Evolutionary conservation across 2,329 filamentous ascomycete genomes (phyloP), one percentile per base, ranked within the genome.

Genomic region (Ophiostoma sp.): DNA sequence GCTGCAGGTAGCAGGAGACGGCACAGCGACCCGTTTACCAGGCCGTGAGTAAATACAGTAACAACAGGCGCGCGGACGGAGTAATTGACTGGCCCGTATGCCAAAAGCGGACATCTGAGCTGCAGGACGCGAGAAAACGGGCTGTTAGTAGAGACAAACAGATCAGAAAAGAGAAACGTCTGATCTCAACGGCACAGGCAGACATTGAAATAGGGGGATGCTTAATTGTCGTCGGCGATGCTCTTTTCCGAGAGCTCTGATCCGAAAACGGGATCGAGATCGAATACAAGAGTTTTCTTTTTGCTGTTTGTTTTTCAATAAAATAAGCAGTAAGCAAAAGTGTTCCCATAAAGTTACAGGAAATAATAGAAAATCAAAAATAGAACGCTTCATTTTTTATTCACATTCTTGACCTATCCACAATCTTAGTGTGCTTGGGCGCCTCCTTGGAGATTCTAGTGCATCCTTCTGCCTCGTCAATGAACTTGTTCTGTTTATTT

Each of bases 1-100:
- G 36, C n/a, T 45, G 22, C 61, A 66, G n/a, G 36, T 17, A 5
- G 39, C 25, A 64, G 61, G 57, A 31, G 36, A 66, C 61, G 61
- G 59, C 61, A 66, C 61, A 45, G 36, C 61, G 15, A 45, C 61
- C 61, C 61, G 61, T 66, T 45, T 66, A 66, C 61, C 61, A 45
- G 61, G 61, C 61, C 61, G 28, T n/a, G 39, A 63, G 25, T 5
- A 28, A 31, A 15, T 36, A 61, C 7, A 42, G 39, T 15, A 31
- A 61, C 55, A 33, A n/a, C 19, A 2, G 55, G 59, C 59, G 33
- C 33, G 25, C 39, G 63, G 19, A 19, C 15, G 39, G 39, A 48
- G 39, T 31, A 31, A 42, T 42, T 64, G 19, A 42, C 36, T 22
- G 9, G 11, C 8, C 59, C 36, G 42, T 50, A 50, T 68, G 25